These are phyloP conservation scores for Fusarium gaditjirri DNA, from an alignment of 2,329 filamentous ascomycete genomes.

Conservation along the genomic window DNA sequence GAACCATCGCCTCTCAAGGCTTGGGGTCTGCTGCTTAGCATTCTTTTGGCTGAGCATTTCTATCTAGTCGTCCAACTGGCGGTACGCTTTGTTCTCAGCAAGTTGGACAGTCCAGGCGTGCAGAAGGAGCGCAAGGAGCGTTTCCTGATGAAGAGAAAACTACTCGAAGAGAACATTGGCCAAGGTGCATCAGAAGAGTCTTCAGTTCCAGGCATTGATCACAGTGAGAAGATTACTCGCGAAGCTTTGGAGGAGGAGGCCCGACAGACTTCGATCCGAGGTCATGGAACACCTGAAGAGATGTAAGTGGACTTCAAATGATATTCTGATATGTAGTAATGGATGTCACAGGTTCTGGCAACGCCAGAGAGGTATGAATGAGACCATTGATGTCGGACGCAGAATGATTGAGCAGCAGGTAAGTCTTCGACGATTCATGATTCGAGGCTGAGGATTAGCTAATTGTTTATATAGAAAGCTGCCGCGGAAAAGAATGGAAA, in stretches of 20 bases:
- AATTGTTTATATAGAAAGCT: slow-evolving; percentile 17
- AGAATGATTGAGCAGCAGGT: slow-evolving; percentile 63
- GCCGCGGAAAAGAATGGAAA: slow-evolving; percentile 21
- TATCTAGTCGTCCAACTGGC: slow-evolving; percentile 82
- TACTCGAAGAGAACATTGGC: slow-evolving; percentile 78
- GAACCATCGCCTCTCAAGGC: slow-evolving; percentile 76
- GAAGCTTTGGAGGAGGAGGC: slow-evolving; percentile 73
- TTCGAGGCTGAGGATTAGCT: not conserved
- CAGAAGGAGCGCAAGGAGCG: slow-evolving; percentile 87
- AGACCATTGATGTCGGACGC: slow-evolving; percentile 67
- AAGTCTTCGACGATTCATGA: slow-evolving; percentile 3
- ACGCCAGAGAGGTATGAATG: slow-evolving; percentile 66
- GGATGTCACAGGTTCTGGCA: slow-evolving; percentile 65
- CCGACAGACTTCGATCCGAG: slow-evolving; percentile 59
- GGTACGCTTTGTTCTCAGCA: slow-evolving; percentile 78
- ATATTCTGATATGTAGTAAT: slow-evolving; percentile 33
- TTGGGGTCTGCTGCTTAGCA: slow-evolving; percentile 83
- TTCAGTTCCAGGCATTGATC: slow-evolving; percentile 58
- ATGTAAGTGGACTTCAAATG: slow-evolving; percentile 49
- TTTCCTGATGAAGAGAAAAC: slow-evolving; percentile 81
- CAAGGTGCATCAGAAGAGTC: slow-evolving; percentile 63
- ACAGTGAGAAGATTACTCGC: slow-evolving; percentile 72
- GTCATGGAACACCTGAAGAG: slow-evolving; percentile 63
- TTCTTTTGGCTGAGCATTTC: slow-evolving; percentile 88
- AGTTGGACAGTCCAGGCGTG: slow-evolving; percentile 85